Base-by-base conservation (phyloP, 1,139 yeast species). In the Saccharomyces hybrid region DNA sequence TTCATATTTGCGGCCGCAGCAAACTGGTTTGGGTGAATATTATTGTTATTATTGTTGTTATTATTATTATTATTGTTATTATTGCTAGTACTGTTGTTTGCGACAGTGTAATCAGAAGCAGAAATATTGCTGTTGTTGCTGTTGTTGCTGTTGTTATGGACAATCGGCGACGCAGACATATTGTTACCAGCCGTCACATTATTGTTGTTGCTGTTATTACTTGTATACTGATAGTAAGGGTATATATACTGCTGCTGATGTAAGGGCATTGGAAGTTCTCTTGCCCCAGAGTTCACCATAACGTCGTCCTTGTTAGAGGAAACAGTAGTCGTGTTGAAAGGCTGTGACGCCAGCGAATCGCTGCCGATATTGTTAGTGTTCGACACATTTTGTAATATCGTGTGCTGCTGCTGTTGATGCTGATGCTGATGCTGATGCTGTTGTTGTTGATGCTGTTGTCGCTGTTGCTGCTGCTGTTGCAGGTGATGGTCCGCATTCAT, bases 401-500 rank as follows among this genome's bases (percentile, higher is more conserved):
- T 51, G 38, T 53, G 55, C 29, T 51, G 51, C 38, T 50, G 54
- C 41, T 52, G 55, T 49, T 48, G 23, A 20, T 20, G 23, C 23
- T 20, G 4, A 20, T 53, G 55, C 34, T 51, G 51, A 31, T 50
- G 54, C 41, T 52, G 55, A 50, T 48, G 51, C 42, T 46, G 57
- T 16, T 46, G 46, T 44, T 32, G 47, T 26, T 34, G 56, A 31
- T 38, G 53, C 31, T 20, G 48, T 5, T 42, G 46, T 20, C 46
- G 46, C 41, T 32, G 47, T 26, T 34, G 56, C 29, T 44, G 53
- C 29, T 44, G 53, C 11, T 42, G 46, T 27, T 28, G 61, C 56
- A 20, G 55, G 77, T 74, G 49, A 67, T 69, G 9, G 4, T 38
- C 42, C 42, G 42, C 42, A 38, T 38, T 38, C 42, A 38, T 38